Evolutionary conservation across 148 eudicot genomes (phyloP).

Genomic region (Polygonum aviculare): DNA sequence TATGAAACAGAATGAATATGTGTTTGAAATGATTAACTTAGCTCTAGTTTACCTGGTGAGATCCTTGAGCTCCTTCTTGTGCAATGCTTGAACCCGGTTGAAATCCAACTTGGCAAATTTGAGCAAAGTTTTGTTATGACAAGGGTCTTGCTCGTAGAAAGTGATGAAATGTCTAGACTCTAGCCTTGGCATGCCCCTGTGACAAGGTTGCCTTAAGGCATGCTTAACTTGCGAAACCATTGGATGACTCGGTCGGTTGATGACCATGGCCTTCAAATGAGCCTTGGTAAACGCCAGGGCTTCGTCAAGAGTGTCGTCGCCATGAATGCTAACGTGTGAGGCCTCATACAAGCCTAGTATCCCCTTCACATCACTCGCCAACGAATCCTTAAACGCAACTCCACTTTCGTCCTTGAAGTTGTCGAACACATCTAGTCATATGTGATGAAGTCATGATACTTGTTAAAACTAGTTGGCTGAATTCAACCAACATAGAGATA

Average conservation of each 20-base stretch:
- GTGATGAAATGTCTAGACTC: slow-evolving; percentile 26
- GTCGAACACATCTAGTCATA: neutral
- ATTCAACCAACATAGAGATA: neutral
- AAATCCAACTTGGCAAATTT: slow-evolving; percentile 30
- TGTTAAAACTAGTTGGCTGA: too few species aligned
- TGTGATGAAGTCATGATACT: neutral
- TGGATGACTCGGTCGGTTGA: slow-evolving; percentile 6
- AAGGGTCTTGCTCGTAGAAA: slow-evolving; percentile 20
- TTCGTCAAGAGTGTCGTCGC: slow-evolving; percentile 19
- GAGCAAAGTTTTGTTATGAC: slow-evolving; percentile 12
- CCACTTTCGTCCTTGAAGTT: slow-evolving; percentile 13
- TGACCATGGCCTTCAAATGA: slow-evolving; percentile 13
- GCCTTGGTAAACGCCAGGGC: slow-evolving; percentile 16
- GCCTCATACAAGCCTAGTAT: slow-evolving; percentile 23
- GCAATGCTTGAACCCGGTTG: slow-evolving; percentile 24
- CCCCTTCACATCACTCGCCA: slow-evolving; percentile 6
- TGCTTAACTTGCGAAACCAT: slow-evolving; percentile 19
- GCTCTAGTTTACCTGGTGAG: slow-evolving; percentile 15
- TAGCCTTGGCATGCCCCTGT: slow-evolving; percentile 19
- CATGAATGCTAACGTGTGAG: slow-evolving; percentile 13
- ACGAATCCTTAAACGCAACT: neutral
- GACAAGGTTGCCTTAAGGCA: slow-evolving; percentile 23
- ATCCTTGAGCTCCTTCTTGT: slow-evolving; percentile 23
- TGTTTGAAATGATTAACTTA: neutral
- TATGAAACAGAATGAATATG: too few species aligned